Percentiles rank a stretch among this genome's conserved stretches.
Conservation (phyloP, 106 monocot species). For the Dioscorea dumetorum region DNA sequence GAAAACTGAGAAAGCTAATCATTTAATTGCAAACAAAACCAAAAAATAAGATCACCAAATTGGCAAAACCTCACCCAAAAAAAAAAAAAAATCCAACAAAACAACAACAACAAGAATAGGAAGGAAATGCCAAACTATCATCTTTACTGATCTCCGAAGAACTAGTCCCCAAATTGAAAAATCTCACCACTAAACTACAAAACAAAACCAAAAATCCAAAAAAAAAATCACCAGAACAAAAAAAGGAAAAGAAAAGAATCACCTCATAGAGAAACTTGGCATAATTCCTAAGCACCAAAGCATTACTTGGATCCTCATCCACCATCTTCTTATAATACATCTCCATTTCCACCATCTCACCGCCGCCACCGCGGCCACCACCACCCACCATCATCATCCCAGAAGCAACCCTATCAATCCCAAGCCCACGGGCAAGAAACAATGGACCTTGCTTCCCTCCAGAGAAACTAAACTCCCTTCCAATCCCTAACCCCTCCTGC, state of each 20-base stretch:
- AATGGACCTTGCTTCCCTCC: slow-evolving; percentile 17
- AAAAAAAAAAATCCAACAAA: too few species aligned
- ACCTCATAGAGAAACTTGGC: slow-evolving; percentile 78
- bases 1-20: too few species aligned
- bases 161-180: too few species aligned
- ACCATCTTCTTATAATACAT: slow-evolving; percentile 59
- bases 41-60: too few species aligned
- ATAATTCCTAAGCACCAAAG: slow-evolving; percentile 69
- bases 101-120: too few species aligned
- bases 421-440: slow-evolving; percentile 61
- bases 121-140: too few species aligned
- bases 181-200: too few species aligned
- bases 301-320: slow-evolving; percentile 57
- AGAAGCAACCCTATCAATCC: slow-evolving; percentile 48
- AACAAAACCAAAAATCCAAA: too few species aligned
- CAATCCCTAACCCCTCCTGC: background rate
- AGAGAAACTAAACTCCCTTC: background rate
- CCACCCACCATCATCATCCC: slow-evolving; percentile 19
- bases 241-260: background rate
- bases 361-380: slow-evolving; percentile 20
- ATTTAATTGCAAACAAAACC: too few species aligned
- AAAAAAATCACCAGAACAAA: too few species aligned
- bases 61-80: too few species aligned
- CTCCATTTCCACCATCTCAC: slow-evolving; percentile 41
- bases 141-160: too few species aligned